Evolutionary conservation across 169 alveolate species (phyloP), one percentile per base, ranked within the genome.

Genomic region (Plasmodium reichenowi): DNA sequence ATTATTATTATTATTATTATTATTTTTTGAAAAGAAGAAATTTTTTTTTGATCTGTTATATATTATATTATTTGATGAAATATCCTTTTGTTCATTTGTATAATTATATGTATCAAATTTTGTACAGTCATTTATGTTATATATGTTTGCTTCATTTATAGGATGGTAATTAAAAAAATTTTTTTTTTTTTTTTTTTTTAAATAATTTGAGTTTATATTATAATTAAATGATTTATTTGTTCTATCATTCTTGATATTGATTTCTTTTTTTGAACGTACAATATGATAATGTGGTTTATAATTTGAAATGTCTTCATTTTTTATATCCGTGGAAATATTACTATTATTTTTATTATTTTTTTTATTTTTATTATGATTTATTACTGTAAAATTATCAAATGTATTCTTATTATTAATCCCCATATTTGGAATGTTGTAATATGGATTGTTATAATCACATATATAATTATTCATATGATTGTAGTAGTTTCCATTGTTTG

Each of bases 341-440:
- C 2, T 24, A 24, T 24, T 24, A 24, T 24, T 24, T 24, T 24
- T 24, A 24, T 24, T 24, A 0, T 24, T 24, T 0, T 47, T 73
- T 26, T 52, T 20, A 32, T n/a, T 24, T 24, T 24, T 6, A 60
- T 32, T 73, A 45, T 20, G 38, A 32, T 6, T 43, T n/a, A 20
- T 62, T 8, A 38, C n/a, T 20, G 58, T 59, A 15, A n/a, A 38
- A 38, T 59, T 72, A 54, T 32, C 45, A n/a, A 62, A 26, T 54
- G 63, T 60, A 29, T 58, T 74, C 73, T 56, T 47, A 17, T 64
- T 74, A 62, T 74, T 74, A 70, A 60, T 13, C 20, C 47, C 74
- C 13, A 43, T 38, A 17, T 60, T 74, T 38, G 63, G 63, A 74
- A n/a, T 59, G n/a, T 29, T 58, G 10, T 50, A 74, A 59, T 48